phyloP scores from a whole-genome alignment of 2,329 filamentous ascomycete genomes.

The Xylariaceae sp. region DNA sequence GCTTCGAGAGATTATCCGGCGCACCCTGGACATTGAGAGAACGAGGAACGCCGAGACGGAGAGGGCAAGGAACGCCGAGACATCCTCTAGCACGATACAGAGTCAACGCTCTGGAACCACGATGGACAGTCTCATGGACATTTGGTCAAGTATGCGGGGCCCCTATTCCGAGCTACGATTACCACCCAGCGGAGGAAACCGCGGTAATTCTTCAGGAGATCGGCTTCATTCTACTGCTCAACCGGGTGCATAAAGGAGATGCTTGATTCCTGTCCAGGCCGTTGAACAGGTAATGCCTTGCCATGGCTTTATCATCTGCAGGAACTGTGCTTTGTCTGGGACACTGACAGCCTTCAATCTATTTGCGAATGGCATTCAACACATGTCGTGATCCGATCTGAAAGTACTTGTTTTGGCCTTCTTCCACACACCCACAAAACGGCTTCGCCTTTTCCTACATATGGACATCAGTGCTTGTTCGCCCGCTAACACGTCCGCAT shows the following conservation, averaged over 20 bases:
- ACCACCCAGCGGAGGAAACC: slow-evolving; percentile 33
- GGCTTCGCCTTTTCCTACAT: not conserved
- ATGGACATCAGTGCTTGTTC: not conserved
- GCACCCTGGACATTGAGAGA: slow-evolving; percentile 39
- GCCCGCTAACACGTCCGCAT: not conserved
- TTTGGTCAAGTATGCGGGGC: slow-evolving; percentile 22
- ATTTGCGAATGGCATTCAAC: not conserved
- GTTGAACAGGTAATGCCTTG: not conserved
- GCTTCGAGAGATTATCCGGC: slow-evolving; percentile 48
- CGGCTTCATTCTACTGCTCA: slow-evolving; percentile 31
- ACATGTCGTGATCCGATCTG: not conserved
- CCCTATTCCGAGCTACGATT: slow-evolving; percentile 36
- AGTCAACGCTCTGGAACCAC: slow-evolving; percentile 8
- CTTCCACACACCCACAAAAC: not conserved
- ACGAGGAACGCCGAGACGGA: slow-evolving; percentile 25
- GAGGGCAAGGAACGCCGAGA: slow-evolving; percentile 9
- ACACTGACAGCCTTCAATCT: not conserved
- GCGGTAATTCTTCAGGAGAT: slow-evolving; percentile 21
- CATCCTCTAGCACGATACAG: slow-evolving; percentile 12
- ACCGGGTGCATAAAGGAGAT: slow-evolving; percentile 26
- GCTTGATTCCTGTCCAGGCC: not conserved
- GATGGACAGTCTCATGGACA: slow-evolving; percentile 15
- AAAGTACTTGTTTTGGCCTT: not conserved
- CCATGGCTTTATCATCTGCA: not conserved
- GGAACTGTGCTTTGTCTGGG: not conserved